phyloP scores from a whole-genome alignment of 2,329 filamentous ascomycete genomes.

The Trichoderma pleuroti region DNA sequence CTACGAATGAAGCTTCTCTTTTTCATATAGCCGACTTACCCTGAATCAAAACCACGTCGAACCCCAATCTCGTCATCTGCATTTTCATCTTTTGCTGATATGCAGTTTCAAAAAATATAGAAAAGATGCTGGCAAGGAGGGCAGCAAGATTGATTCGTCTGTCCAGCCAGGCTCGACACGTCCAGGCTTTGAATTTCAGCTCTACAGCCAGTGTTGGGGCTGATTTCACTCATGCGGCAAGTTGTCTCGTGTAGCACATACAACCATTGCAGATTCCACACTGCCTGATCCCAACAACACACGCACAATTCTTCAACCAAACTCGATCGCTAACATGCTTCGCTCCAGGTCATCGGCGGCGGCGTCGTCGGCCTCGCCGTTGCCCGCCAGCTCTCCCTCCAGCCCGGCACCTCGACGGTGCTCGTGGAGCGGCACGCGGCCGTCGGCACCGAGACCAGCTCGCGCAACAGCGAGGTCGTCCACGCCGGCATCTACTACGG shows the following conservation, averaged over 20 bases:
- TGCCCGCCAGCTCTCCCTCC: conserved; percentile 67
- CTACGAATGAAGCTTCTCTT: neutral
- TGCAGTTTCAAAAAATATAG: neutral
- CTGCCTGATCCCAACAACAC: neutral
- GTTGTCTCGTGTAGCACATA: conserved; percentile 20
- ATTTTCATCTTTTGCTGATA: neutral
- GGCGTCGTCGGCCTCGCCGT: conserved; percentile 76
- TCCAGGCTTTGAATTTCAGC: conserved; percentile 34
- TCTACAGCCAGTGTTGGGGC: conserved; percentile 31
- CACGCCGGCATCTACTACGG: conserved; percentile 95
- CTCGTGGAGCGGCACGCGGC: conserved; percentile 75
- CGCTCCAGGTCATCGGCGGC: conserved; percentile 51
- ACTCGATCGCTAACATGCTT: neutral
- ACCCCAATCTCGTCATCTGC: neutral
- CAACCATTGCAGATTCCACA: too few species aligned
- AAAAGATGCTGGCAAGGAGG: conserved; percentile 18
- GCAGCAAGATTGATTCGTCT: neutral
- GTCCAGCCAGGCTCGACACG: neutral
- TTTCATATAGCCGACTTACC: neutral
- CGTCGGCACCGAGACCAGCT: conserved; percentile 81
- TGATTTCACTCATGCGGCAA: conserved; percentile 47
- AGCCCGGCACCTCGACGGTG: conserved; percentile 62
- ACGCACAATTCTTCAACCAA: neutral
- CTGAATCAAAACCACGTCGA: neutral
- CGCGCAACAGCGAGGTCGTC: conserved; percentile 92